A percentile compares a stretch with the other conserved stretches of the same genome.
Conservation (phyloP, 1,139 yeast species). For the Kluyveromyces sp. region DNA sequence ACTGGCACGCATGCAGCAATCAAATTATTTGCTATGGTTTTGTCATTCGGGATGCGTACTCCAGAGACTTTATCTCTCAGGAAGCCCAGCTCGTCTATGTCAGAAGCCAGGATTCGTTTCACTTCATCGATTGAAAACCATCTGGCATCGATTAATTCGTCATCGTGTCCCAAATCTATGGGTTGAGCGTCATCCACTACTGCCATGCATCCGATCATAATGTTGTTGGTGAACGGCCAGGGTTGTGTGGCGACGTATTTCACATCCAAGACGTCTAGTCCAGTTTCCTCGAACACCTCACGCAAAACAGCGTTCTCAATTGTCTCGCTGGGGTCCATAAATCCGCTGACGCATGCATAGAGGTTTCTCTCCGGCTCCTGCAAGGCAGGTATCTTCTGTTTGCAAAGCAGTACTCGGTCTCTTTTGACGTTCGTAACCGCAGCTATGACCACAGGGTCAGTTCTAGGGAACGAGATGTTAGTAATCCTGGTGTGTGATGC, state of each 20-base stretch:
- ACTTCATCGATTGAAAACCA: conserved; percentile 8
- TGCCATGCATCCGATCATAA: conserved; percentile 91
- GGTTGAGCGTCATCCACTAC: conserved; percentile 40
- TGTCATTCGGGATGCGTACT: conserved; percentile 10
- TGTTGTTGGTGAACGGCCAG: conserved; percentile 92
- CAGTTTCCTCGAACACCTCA: conserved; percentile 94
- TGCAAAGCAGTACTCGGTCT: conserved; percentile 61
- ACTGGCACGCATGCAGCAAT: conserved; percentile 3
- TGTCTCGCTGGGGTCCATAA: conserved; percentile 91
- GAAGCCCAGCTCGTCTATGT: conserved; percentile 7
- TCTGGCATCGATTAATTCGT: conserved; percentile 10
- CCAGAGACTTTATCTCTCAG: conserved; percentile 9
- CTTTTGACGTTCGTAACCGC: conserved; percentile 62
- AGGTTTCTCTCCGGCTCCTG: conserved; percentile 37
- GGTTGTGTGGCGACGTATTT: conserved; percentile 71
- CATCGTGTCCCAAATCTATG: conserved; percentile 9
- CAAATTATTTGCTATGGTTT: conserved; percentile 10
- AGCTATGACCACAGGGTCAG: conserved; percentile 81
- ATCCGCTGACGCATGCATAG: conserved; percentile 88
- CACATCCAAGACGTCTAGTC: conserved; percentile 57
- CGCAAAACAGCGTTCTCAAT: conserved; percentile 81
- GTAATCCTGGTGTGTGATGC: conserved; percentile 39
- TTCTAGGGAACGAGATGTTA: conserved; percentile 70
- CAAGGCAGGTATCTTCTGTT: conserved; percentile 35
- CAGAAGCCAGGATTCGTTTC: conserved; percentile 6